Conservation (phyloP, 306 rosid genomes). For the Castanea sativa region DNA sequence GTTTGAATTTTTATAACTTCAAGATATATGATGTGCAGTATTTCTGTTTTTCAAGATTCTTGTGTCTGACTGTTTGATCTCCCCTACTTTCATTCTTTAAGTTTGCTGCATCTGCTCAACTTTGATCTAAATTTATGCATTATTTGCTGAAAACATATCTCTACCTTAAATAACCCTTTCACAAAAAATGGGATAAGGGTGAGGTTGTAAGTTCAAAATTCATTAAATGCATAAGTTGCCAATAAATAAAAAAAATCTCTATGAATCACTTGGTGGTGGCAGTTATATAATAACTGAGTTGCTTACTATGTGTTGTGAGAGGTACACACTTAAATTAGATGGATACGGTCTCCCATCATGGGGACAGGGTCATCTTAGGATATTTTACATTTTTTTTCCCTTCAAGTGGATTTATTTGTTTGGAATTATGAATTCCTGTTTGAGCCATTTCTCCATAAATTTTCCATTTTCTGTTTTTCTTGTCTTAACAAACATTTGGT, state of each 20-base stretch:
- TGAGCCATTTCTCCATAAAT: background rate
- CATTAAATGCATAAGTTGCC: no score
- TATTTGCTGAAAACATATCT: background rate
- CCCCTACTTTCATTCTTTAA: background rate
- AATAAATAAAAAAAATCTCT: background rate
- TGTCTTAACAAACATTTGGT: slow-evolving; percentile 15
- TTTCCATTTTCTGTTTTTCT: background rate
- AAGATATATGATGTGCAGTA: background rate
- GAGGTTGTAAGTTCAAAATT: no score
- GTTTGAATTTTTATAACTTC: background rate
- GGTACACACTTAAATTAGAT: no score
- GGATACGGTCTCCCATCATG: no score
- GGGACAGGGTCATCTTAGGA: background rate
- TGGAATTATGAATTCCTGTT: slow-evolving; percentile 7
- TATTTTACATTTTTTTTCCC: background rate
- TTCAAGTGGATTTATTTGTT: slow-evolving; percentile 5
- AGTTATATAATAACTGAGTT: background rate
- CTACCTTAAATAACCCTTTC: no score
- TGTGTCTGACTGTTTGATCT: background rate
- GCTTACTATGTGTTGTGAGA: no score
- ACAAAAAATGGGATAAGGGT: no score
- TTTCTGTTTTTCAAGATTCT: background rate
- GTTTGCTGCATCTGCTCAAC: background rate
- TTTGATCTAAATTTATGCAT: background rate
- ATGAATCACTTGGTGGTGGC: background rate